phyloP scores from a whole-genome alignment of 2,329 filamentous ascomycete species.

The Fragosphaeria purpurea region DNA sequence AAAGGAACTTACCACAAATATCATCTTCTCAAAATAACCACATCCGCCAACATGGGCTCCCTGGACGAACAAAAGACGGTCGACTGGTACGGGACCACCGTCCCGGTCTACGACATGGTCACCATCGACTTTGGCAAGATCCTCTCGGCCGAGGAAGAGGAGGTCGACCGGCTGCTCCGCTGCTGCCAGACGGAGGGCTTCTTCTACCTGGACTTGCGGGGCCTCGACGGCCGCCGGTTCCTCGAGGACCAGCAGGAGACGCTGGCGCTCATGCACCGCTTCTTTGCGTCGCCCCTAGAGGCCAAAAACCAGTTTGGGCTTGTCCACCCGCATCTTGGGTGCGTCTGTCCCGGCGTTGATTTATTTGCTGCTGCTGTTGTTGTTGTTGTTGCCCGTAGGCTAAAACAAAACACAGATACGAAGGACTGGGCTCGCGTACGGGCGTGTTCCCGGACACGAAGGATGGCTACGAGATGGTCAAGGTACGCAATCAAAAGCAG shows the following conservation, averaged over 20 bases:
- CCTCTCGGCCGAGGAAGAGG: conserved; percentile 43
- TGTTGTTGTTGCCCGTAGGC: too few species aligned
- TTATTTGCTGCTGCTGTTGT: too few species aligned
- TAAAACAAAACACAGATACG: conserved; percentile 25
- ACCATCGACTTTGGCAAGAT: conserved; percentile 41
- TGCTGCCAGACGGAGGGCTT: conserved; percentile 42
- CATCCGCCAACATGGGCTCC: too few species aligned
- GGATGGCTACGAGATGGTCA: conserved; percentile 45
- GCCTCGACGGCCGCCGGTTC: conserved; percentile 42
- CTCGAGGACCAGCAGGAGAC: conserved; percentile 42
- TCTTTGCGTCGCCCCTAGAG: conserved; percentile 43
- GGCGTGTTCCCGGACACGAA: conserved; percentile 37
- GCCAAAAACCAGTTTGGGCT: conserved; percentile 47
- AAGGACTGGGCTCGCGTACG: conserved; percentile 37
- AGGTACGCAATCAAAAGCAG: conserved; percentile 15
- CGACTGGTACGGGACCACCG: conserved; percentile 37
- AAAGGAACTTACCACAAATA: too few species aligned
- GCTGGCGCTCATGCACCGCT: conserved; percentile 44
- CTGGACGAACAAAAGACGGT: conserved; percentile 32
- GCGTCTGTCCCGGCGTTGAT: conserved; percentile 10
- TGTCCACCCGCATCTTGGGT: conserved; percentile 42
- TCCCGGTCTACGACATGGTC: conserved; percentile 41
- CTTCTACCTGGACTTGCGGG: conserved; percentile 45
- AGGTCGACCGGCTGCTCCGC: conserved; percentile 40
- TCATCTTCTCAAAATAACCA: too few species aligned